Conservation (phyloP, 225 moss, liverwort and hornwort species). For the Antitrichia curtipendula region DNA sequence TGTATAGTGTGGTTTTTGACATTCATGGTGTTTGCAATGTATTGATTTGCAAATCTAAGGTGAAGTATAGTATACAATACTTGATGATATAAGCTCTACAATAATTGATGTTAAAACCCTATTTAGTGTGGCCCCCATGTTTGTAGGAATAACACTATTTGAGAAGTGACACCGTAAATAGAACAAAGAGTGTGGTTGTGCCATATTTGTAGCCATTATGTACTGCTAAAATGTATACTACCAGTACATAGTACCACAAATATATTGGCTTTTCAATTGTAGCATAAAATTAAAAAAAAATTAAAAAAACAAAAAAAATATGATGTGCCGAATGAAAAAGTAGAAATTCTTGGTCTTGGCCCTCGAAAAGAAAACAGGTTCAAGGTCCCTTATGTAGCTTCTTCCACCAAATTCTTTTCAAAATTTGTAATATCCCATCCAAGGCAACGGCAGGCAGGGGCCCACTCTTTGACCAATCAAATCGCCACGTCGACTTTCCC, state of each 20-base stretch:
- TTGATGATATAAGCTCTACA: accelerated
- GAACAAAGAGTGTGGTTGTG: neutral
- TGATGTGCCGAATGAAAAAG: neutral
- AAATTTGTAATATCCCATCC: neutral
- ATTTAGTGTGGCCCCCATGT: neutral
- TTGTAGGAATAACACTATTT: neutral
- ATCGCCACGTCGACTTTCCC: neutral
- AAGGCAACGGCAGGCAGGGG: neutral
- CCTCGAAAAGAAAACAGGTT: neutral
- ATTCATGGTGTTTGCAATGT: neutral
- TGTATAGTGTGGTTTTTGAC: neutral
- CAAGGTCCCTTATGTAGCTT: neutral
- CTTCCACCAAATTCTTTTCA: too few species aligned
- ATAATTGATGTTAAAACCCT: neutral
- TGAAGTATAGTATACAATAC: accelerated
- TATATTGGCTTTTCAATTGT: neutral
- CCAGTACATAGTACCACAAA: accelerated
- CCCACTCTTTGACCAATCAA: neutral
- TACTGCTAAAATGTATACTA: neutral
- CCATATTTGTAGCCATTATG: neutral
- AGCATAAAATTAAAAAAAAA: neutral
- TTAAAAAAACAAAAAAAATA: neutral
- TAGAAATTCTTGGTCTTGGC: neutral
- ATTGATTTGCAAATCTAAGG: neutral
- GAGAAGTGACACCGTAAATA: neutral